Percentiles rank a stretch among this genome's conserved stretches.
These are phyloP conservation scores for Yamadazyma triangularis DNA, from an alignment of 1,139 yeast genomes.

Conservation along the genomic window DNA sequence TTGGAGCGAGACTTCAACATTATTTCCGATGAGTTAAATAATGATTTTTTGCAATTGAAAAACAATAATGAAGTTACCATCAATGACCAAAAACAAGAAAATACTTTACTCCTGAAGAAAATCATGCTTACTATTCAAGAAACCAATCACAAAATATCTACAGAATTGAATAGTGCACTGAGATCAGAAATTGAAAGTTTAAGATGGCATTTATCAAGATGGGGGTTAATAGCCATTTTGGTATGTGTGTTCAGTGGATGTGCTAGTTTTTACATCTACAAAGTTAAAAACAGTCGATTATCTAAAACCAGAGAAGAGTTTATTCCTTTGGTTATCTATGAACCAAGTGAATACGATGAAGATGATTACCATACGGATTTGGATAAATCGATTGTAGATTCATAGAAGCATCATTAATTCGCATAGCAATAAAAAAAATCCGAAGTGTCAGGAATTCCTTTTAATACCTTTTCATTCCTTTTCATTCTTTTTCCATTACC, in stretches of 20 bases:
- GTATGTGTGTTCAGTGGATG: constrained; percentile 39
- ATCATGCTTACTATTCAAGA: constrained; percentile 75
- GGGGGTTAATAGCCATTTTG: constrained; percentile 68
- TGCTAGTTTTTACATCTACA: constrained; percentile 37
- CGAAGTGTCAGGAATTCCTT: not conserved
- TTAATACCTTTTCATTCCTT: not conserved
- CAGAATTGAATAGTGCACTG: constrained; percentile 76
- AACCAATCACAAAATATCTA: constrained; percentile 78
- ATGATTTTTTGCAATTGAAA: constrained; percentile 57
- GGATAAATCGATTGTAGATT: constrained; percentile 19
- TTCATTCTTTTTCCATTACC: not conserved
- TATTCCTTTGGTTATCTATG: constrained; percentile 42
- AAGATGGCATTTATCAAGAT: constrained; percentile 90
- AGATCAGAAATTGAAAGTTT: constrained; percentile 83
- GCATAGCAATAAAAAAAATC: not conserved
- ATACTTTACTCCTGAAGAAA: constrained; percentile 69
- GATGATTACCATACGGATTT: constrained; percentile 46
- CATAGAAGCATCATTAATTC: not conserved
- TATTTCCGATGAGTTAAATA: constrained; percentile 74
- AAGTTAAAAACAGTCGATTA: constrained; percentile 21
- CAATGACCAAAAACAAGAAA: constrained; percentile 83
- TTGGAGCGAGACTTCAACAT: constrained; percentile 69
- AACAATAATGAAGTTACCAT: constrained; percentile 82
- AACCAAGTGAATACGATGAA: constrained; percentile 47
- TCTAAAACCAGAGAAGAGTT: constrained; percentile 30